These are phyloP conservation scores for Helenozyma baotianmanensis DNA, from an alignment of 805 yeast species.

Conservation along the genomic window DNA sequence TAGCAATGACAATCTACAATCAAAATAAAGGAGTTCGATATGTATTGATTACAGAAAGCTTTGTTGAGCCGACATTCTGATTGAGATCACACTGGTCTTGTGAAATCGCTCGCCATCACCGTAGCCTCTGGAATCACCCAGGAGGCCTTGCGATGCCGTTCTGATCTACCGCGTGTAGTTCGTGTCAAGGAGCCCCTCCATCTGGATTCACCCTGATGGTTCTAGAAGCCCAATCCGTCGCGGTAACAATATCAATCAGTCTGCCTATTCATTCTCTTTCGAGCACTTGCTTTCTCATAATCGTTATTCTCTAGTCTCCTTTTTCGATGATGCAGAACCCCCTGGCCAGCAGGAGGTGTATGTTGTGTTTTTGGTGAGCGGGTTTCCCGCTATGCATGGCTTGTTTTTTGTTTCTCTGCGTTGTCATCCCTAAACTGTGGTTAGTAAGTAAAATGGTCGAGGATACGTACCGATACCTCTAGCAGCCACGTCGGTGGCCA, in stretches of 20 bases:
- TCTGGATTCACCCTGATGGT: too few relatives aligned
- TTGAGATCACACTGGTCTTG: too few relatives aligned
- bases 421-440: slow-evolving; percentile 14
- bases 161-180: too few relatives aligned
- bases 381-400: slow-evolving; percentile 1
- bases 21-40: slow-evolving; percentile 18
- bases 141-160: too few relatives aligned
- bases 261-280: too few relatives aligned
- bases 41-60: slow-evolving; percentile 19
- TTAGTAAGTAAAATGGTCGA: slow-evolving; percentile 18
- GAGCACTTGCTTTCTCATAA: slow-evolving; percentile 13
- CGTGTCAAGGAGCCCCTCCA: too few relatives aligned
- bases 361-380: slow-evolving; percentile 1
- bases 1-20: slow-evolving; percentile 8
- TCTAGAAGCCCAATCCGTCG: too few relatives aligned
- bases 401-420: slow-evolving; percentile 3
- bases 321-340: slow-evolving; percentile 2
- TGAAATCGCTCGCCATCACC: too few relatives aligned
- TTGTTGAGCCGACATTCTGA: too few relatives aligned
- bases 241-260: too few relatives aligned
- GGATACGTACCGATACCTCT: slow-evolving; percentile 96
- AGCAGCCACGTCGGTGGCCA: slow-evolving; percentile 99
- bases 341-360: slow-evolving; percentile 10
- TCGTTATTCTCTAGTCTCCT: slow-evolving; percentile 13
- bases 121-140: too few relatives aligned